phyloP scores from a whole-genome alignment of 768 basidiomycete species.

The Mrakia gelida region DNA sequence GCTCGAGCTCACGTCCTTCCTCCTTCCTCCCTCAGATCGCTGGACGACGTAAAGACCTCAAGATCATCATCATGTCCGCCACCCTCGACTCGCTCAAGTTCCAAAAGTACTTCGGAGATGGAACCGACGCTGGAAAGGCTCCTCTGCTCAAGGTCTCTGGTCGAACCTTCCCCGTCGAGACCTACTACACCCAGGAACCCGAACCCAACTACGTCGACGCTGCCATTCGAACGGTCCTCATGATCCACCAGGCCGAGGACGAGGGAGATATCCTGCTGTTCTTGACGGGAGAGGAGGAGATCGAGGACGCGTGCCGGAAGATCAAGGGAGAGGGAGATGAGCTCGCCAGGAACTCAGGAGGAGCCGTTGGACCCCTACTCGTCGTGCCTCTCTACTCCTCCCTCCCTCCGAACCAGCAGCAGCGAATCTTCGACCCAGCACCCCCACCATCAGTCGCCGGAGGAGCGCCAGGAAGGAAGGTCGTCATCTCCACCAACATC shows the following conservation, averaged over 20 bases:
- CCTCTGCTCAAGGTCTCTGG: slow-evolving; percentile 89
- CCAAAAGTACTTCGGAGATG: slow-evolving; percentile 77
- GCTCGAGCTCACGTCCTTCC: not conserved
- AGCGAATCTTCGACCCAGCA: slow-evolving; percentile 89
- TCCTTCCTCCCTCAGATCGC: slow-evolving; percentile 50
- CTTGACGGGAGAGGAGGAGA: slow-evolving; percentile 97
- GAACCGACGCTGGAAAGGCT: slow-evolving; percentile 51
- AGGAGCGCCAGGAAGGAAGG: slow-evolving; percentile 83
- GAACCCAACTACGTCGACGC: slow-evolving; percentile 96
- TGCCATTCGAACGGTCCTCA: slow-evolving; percentile 88
- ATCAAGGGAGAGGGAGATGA: slow-evolving; percentile 89
- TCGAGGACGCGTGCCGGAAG: slow-evolving; percentile 91
- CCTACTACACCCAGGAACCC: slow-evolving; percentile 82
- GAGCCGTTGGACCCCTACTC: slow-evolving; percentile 69
- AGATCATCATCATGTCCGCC: slow-evolving; percentile 97
- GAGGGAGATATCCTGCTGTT: slow-evolving; percentile 89
- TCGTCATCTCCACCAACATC: slow-evolving; percentile 93
- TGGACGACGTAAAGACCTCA: slow-evolving; percentile 76
- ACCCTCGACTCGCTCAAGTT: slow-evolving; percentile 96
- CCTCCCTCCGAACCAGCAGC: slow-evolving; percentile 88
- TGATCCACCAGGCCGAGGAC: slow-evolving; percentile 95
- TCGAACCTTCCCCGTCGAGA: slow-evolving; percentile 59
- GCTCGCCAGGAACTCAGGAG: slow-evolving; percentile 52
- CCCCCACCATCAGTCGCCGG: slow-evolving; percentile 59
- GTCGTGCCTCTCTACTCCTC: slow-evolving; percentile 95